A percentile compares a stretch with the other conserved stretches of the same genome.
Conservation (phyloP, 495 filamentous ascomycete genomes). For the Acidomyces sp. region DNA sequence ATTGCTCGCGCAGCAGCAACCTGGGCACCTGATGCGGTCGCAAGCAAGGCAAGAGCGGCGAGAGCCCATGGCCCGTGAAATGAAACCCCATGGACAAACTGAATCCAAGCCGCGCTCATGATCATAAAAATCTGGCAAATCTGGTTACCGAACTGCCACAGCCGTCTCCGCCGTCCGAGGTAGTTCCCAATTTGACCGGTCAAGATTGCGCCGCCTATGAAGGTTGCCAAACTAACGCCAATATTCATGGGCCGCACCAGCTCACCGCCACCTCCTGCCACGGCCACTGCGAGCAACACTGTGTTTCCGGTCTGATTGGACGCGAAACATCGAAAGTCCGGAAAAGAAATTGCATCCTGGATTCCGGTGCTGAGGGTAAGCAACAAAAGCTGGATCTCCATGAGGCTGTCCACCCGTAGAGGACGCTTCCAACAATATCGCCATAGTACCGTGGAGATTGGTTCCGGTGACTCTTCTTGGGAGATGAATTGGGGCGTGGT, state of each 20-base stretch:
- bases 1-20: constrained; percentile 44
- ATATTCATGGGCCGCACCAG: constrained; percentile 41
- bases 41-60: constrained; percentile 40
- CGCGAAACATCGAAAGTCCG: constrained; percentile 50
- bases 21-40: constrained; percentile 44
- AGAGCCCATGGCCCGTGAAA: constrained; percentile 27
- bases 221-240: constrained; percentile 39
- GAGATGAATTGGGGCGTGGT: too few relatives aligned
- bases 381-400: constrained; percentile 27
- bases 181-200: constrained; percentile 45
- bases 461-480: too few relatives aligned
- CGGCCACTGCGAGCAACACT: constrained; percentile 41
- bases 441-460: too few relatives aligned
- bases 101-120: constrained; percentile 37
- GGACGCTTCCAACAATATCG: too few relatives aligned
- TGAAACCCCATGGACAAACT: constrained; percentile 29
- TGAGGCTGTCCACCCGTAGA: constrained; percentile 3
- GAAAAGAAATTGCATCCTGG: constrained; percentile 48
- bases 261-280: constrained; percentile 36
- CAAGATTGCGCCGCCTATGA: constrained; percentile 39
- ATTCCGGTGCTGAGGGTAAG: constrained; percentile 34
- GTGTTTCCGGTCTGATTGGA: constrained; percentile 57
- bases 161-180: constrained; percentile 36
- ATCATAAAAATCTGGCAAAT: constrained; percentile 43
- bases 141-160: constrained; percentile 41